Conservation (phyloP, 371 early-diverging fungal species). For the Mortierella sp. region DNA sequence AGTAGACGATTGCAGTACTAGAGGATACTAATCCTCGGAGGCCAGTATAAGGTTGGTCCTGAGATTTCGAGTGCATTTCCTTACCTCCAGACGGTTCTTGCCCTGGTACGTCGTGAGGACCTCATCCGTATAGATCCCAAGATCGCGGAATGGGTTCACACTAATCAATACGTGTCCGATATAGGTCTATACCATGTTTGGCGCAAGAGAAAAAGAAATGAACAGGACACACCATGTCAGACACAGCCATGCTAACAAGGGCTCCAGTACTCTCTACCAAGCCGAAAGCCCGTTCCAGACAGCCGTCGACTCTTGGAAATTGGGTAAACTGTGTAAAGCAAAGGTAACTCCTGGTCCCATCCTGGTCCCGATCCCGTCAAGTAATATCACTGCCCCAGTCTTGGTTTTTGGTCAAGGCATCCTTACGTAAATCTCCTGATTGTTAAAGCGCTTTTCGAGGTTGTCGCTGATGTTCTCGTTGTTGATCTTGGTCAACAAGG, state of each 20-base stretch:
- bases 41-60: not conserved
- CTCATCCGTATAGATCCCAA: conserved; percentile 84
- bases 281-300: no score
- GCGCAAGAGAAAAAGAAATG: not conserved
- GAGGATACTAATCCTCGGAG: conserved; percentile 4
- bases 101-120: conserved; percentile 79
- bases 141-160: conserved; percentile 88
- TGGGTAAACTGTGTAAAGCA: no score
- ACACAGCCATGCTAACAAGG: no score
- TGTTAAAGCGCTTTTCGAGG: conserved; percentile 83
- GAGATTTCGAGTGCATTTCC: no score
- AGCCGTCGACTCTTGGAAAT: no score
- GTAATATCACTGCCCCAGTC: no score
- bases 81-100: conserved; percentile 86
- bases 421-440: conserved; percentile 86
- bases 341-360: no score
- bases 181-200: conserved; percentile 69
- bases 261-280: no score
- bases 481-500: conserved; percentile 85
- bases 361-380: no score
- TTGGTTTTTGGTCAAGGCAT: not conserved
- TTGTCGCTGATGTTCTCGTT: conserved; percentile 90
- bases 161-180: conserved; percentile 91
- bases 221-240: not conserved
- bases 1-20: not conserved